A percentile compares a stretch with the other conserved stretches of the same genome.
These are phyloP conservation scores for Mrakia frigida DNA, from an alignment of 768 basidiomycete species.

Conservation along the genomic window DNA sequence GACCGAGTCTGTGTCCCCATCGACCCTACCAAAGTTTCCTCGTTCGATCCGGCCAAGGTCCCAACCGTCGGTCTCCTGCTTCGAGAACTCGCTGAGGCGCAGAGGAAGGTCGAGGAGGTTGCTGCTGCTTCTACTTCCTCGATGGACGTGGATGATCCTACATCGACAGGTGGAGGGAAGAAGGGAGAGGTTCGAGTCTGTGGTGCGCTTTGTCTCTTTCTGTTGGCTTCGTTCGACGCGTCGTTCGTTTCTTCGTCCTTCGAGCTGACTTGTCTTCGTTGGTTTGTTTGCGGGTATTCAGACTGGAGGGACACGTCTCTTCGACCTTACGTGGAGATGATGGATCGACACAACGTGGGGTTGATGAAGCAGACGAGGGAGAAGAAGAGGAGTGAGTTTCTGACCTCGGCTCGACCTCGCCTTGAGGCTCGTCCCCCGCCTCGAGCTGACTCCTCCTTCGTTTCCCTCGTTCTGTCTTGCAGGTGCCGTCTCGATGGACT, in stretches of 20 bases:
- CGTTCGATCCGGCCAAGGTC: slow-evolving; percentile 76
- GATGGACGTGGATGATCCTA: not conserved
- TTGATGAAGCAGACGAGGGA: slow-evolving; percentile 43
- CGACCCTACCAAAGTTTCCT: slow-evolving; percentile 65
- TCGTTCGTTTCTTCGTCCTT: not conserved
- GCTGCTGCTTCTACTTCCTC: not conserved
- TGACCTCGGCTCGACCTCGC: too few relatives aligned
- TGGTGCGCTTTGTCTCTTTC: slow-evolving; percentile 6
- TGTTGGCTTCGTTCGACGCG: not conserved
- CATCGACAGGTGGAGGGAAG: not conserved
- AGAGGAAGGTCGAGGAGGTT: slow-evolving; percentile 6
- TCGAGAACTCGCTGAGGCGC: slow-evolving; percentile 60
- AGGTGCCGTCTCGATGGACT: not conserved
- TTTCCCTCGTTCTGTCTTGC: not conserved
- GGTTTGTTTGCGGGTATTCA: slow-evolving; percentile 36
- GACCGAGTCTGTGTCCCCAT: slow-evolving; percentile 93
- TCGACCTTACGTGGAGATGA: slow-evolving; percentile 80
- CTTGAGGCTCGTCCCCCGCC: too few relatives aligned
- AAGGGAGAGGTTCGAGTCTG: not conserved
- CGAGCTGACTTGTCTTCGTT: slow-evolving; percentile 4
- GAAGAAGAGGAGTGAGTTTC: slow-evolving; percentile 41
- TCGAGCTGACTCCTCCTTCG: not conserved
- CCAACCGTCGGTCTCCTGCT: slow-evolving; percentile 84
- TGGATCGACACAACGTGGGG: slow-evolving; percentile 64
- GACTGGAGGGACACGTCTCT: slow-evolving; percentile 85